phyloP scores from a whole-genome alignment of 2,329 filamentous ascomycete species.

The Mariannaea sp. region DNA sequence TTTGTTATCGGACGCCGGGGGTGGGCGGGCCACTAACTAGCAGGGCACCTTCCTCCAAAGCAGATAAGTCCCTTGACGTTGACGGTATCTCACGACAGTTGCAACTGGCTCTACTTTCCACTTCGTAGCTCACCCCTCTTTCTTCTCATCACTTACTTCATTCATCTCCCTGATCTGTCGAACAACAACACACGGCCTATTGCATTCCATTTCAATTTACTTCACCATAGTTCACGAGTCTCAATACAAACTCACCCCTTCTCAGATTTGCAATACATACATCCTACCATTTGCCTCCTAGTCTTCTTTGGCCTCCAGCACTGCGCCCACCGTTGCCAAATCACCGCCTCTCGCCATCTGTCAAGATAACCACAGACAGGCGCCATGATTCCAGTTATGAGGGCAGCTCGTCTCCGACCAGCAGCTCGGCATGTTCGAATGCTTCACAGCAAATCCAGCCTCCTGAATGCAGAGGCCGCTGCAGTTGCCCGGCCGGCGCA shows the following conservation, averaged over 20 bases:
- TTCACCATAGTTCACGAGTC: too few relatives aligned
- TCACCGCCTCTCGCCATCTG: neutral
- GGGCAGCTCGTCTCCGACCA: slow-evolving; percentile 28
- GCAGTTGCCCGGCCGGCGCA: slow-evolving; percentile 32
- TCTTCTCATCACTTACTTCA: too few relatives aligned
- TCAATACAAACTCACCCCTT: too few relatives aligned
- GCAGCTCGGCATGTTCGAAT: slow-evolving; percentile 16
- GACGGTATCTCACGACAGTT: neutral
- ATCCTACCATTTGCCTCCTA: neutral
- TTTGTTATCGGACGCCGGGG: slow-evolving; percentile 27
- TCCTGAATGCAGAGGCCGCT: slow-evolving; percentile 34
- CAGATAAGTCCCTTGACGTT: neutral
- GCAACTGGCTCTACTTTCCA: too few relatives aligned
- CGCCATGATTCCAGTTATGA: slow-evolving; percentile 27
- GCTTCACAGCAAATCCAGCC: slow-evolving; percentile 27
- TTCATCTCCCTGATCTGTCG: too few relatives aligned
- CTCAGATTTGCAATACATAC: too few relatives aligned
- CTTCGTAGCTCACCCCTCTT: too few relatives aligned
- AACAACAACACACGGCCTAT: too few relatives aligned
- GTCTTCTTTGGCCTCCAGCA: neutral
- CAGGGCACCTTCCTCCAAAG: slow-evolving; percentile 19
- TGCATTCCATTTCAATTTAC: too few relatives aligned
- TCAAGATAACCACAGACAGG: neutral
- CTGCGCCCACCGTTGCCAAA: neutral
- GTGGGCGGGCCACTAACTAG: slow-evolving; percentile 25